A percentile compares a stretch with the other conserved stretches of the same genome.
Evolutionary conservation across 2,329 filamentous ascomycete genomes (phyloP).

Genomic region (Aspergillus quadricinctus): DNA sequence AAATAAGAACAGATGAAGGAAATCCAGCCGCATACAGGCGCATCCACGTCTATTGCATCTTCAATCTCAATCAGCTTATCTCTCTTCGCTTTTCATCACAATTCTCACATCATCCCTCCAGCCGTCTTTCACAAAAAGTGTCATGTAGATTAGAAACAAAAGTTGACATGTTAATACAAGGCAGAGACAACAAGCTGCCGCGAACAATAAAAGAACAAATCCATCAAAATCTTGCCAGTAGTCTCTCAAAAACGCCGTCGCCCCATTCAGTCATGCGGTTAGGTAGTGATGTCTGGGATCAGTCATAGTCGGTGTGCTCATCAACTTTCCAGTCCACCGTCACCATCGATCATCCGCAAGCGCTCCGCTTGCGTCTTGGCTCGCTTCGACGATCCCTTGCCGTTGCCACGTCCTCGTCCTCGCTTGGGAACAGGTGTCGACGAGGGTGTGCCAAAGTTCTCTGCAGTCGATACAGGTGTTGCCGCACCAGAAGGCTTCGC

Average conservation of each 20-base stretch:
- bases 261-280: slow-evolving; percentile 10
- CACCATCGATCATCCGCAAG: slow-evolving; percentile 42
- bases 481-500: slow-evolving; percentile 81
- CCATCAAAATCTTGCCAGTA: not conserved
- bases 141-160: not conserved
- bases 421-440: slow-evolving; percentile 48
- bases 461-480: slow-evolving; percentile 64
- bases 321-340: slow-evolving; percentile 32
- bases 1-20: not conserved
- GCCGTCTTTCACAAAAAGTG: not conserved
- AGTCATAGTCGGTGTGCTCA: not conserved
- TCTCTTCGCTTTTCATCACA: not conserved
- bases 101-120: not conserved
- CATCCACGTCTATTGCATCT: not conserved
- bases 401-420: slow-evolving; percentile 51
- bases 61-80: not conserved
- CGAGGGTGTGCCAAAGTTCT: slow-evolving; percentile 41
- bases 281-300: not conserved
- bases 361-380: slow-evolving; percentile 55
- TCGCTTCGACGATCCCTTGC: slow-evolving; percentile 58
- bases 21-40: not conserved
- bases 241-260: slow-evolving; percentile 4
- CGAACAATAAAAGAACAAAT: not conserved
- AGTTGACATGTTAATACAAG: not conserved
- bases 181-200: not conserved